phyloP scores from a whole-genome alignment of 345 rosid species.

The Gossypium turneri region DNA sequence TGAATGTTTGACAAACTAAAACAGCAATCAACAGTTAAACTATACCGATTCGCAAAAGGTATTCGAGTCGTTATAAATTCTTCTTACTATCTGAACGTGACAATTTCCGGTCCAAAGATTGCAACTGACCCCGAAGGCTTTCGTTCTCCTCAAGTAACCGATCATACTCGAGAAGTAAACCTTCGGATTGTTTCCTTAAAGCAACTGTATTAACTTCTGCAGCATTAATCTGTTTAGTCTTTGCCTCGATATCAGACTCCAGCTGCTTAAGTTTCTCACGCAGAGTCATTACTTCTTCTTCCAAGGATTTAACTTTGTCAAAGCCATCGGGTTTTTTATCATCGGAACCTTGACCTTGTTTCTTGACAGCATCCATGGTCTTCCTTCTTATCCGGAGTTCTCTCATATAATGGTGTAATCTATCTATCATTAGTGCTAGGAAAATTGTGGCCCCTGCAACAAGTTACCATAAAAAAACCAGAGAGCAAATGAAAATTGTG shows the following conservation, averaged over 20 bases:
- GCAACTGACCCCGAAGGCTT: constrained; percentile 56
- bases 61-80: constrained; percentile 39
- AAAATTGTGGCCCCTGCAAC: constrained; percentile 56
- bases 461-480: constrained; percentile 7
- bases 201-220: constrained; percentile 74
- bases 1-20: too few relatives aligned
- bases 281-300: constrained; percentile 45
- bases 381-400: constrained; percentile 79
- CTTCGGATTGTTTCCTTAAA: constrained; percentile 87
- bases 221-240: constrained; percentile 43
- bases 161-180: constrained; percentile 84
- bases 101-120: constrained; percentile 51
- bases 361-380: constrained; percentile 67
- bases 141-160: constrained; percentile 83
- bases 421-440: constrained; percentile 78
- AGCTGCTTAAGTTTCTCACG: constrained; percentile 42
- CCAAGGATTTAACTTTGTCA: constrained; percentile 38
- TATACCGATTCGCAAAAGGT: not conserved
- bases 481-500: constrained; percentile 10
- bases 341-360: constrained; percentile 39
- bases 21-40: not conserved
- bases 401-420: constrained; percentile 83
- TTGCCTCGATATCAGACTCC: constrained; percentile 45
- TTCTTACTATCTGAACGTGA: constrained; percentile 76
- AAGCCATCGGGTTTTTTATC: not conserved